Evolutionary conservation across 306 rosid species (phyloP), one percentile per base, ranked within the genome.

Genomic region (Luffa aegyptiaca): DNA sequence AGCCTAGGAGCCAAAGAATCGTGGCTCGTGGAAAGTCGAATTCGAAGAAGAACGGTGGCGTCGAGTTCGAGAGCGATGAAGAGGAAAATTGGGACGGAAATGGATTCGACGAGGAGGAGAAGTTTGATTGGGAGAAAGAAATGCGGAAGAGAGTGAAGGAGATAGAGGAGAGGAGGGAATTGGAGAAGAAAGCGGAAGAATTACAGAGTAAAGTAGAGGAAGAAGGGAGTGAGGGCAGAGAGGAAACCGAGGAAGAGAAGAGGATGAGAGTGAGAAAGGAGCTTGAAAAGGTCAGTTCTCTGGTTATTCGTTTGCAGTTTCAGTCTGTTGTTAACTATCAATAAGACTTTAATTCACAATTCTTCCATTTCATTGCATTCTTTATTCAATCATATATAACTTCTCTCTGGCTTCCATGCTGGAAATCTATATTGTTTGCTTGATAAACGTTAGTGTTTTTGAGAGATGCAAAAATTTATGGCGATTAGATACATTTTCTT

Each of bases 151-250:
- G 90, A 78, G 76, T 90, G 78, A 93, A 87, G 88, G 97, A 91
- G 84, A 85, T 95, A 18, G 98, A 95, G 84, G 98, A 93, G 80
- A 89, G 87, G 82, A 92, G 80, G 64, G 98, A 92, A 87, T 83
- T 95, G 26, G 97, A 81, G 88, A 95, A 89, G 90, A 95, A 89
- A 59, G 97, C 97, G 0, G 97, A 95, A 81, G 98, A 95, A 81
- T 81, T 95, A 86, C 93, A 86, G 90, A 90, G 88, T 80, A 84
- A 59, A 58, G 51, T 51, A 55, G 88, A 81, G 45, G 90, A 84
- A 21, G 87, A 59, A 10, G 89, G 73, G 5, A 88, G 78, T 31
- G 92, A 75, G 59, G 90, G 86, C 31, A 18, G 18, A 4, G 93
- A 89, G 33, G 94, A 88, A 84, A 86, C 88, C 1, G 98, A 94